A percentile compares a stretch with the other conserved stretches of the same genome.
phyloP scores from a whole-genome alignment of 1,284 basidiomycete genomes.

The Moesziomyces antarcticus region DNA sequence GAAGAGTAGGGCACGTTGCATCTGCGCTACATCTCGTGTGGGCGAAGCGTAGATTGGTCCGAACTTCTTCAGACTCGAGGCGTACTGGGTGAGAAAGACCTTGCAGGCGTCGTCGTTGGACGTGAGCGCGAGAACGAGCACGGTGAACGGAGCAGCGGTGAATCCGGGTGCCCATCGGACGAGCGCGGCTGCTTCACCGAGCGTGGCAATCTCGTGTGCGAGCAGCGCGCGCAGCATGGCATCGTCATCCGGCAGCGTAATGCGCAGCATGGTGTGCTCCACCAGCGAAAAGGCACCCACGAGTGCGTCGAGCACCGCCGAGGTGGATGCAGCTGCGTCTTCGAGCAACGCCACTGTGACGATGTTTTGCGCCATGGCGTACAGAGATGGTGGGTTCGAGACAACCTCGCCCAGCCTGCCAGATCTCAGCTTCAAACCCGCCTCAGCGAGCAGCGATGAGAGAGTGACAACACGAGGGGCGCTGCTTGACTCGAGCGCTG shows the following conservation, averaged over 20 bases:
- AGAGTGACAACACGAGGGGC: too few relatives aligned
- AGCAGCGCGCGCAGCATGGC: slow-evolving; percentile 48
- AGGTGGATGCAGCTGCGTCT: background rate
- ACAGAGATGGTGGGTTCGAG: too few relatives aligned
- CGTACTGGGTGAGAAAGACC: background rate
- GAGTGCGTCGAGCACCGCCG: slow-evolving; percentile 7
- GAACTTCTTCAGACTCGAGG: too few relatives aligned
- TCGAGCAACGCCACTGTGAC: too few relatives aligned
- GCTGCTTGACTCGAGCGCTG: too few relatives aligned
- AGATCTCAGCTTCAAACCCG: too few relatives aligned
- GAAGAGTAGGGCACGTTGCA: slow-evolving; percentile 49
- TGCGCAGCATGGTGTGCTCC: slow-evolving; percentile 28
- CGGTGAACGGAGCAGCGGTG: slow-evolving; percentile 26
- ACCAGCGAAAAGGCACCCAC: slow-evolving; percentile 9
- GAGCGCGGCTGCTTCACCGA: slow-evolving; percentile 29
- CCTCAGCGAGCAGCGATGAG: too few relatives aligned
- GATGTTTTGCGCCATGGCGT: too few relatives aligned
- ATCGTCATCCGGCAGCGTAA: slow-evolving; percentile 38
- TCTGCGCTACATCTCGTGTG: slow-evolving; percentile 15
- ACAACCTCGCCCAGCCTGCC: too few relatives aligned
- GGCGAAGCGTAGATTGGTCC: slow-evolving; percentile 43
- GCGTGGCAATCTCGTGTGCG: slow-evolving; percentile 21
- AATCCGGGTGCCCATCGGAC: slow-evolving; percentile 40
- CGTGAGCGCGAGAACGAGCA: slow-evolving; percentile 34
- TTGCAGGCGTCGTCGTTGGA: background rate